Base-by-base conservation (phyloP, 805 yeast genomes). In the Maudiozyma turicensis region DNA sequence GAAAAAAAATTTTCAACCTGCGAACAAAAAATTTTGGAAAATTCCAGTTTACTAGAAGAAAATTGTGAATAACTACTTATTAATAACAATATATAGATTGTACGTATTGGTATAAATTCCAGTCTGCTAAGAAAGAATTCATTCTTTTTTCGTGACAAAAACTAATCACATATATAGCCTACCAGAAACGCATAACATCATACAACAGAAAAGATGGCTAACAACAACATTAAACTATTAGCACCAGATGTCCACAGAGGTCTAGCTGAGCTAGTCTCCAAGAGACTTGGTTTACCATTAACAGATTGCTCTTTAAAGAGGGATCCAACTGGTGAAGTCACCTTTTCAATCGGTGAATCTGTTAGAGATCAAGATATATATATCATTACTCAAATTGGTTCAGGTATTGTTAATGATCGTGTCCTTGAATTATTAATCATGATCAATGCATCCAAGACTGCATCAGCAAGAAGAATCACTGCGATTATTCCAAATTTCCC, bases 401-500 rank as follows among this genome's bases (percentile, higher is more conserved):
- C 85, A 26, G 90, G 88, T 14, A 80, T 77, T 30, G 83, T 85
- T 35, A 85, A 85, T 59, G 90, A 85, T 64, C 74, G 80, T 53
- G 80, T 85, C 33, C 67, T 85, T 68, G 95, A 85, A 63, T 68
- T 85, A 37, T 67, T 85, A 55, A 82, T 85, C 59, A 82, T 84
- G 81, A 82, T 85, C 54, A 82, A 83, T 60, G 91, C 93, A n/a
- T 85, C 91, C 65, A 81, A 82, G 59, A 82, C 85, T 3, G 93
- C 93, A 7, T 80, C 87, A 46, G 93, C 91, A n/a, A 76, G 93
- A 63, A 76, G 88, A 64, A 82, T 85, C 62, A 84, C 91, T 2
- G 93, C 86, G 8, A 85, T 85, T n/a, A 76, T 85, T 54, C 93
- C 95, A 47, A 84, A 81, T 64, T 85, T 84, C 67, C 90, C 90